Percentiles rank a stretch among this genome's conserved stretches.
Evolutionary conservation across 2,329 filamentous ascomycete species (phyloP).

Genomic region (Botrytis sinoallii): DNA sequence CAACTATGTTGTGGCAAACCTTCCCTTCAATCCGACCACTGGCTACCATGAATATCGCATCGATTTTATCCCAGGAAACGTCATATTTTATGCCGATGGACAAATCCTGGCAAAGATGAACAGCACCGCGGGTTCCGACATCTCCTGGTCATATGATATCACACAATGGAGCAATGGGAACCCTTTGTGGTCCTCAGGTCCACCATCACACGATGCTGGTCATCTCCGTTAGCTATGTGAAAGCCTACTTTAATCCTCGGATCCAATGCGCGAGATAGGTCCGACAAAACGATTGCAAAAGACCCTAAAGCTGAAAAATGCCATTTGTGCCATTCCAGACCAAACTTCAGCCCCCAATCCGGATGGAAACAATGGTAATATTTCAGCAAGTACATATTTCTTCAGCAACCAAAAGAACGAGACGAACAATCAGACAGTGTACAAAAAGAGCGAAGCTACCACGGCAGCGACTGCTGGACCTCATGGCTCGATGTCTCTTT

Average conservation of each 20-base stretch:
- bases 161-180: constrained; percentile 81
- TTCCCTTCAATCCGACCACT: constrained; percentile 64
- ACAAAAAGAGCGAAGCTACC: constrained; percentile 27
- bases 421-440: constrained; percentile 49
- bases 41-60: constrained; percentile 77
- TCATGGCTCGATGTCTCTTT: background rate
- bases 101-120: constrained; percentile 55
- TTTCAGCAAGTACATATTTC: constrained; percentile 44
- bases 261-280: constrained; percentile 39
- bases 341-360: constrained; percentile 39
- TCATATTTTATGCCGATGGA: constrained; percentile 69
- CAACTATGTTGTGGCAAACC: constrained; percentile 54
- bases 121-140: constrained; percentile 52
- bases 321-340: constrained; percentile 52
- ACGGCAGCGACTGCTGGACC: background rate
- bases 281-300: constrained; percentile 45
- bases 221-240: constrained; percentile 66
- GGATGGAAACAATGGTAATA: constrained; percentile 29
- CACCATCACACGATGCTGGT: constrained; percentile 60
- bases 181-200: constrained; percentile 66
- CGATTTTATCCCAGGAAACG: constrained; percentile 62
- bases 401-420: constrained; percentile 48
- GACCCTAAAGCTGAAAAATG: constrained; percentile 39
- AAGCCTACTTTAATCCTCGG: constrained; percentile 75
- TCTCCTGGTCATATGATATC: constrained; percentile 61